A percentile compares a stretch with the other conserved stretches of the same genome.
Evolutionary conservation across 208 protist species (phyloP).

Genomic region (Leishmania amazonensis): DNA sequence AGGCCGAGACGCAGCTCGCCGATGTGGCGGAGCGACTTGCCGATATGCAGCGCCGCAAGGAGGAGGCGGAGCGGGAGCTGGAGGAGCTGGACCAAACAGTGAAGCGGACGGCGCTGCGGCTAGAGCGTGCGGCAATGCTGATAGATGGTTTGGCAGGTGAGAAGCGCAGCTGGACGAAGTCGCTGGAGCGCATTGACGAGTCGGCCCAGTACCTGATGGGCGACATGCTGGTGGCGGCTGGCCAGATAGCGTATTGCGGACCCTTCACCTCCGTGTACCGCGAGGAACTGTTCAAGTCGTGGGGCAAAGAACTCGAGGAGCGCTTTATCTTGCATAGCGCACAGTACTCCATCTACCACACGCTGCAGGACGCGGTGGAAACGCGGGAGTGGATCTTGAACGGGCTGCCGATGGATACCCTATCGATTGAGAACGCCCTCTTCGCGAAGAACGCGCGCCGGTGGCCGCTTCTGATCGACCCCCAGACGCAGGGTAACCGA

Average conservation of each 20-base stretch:
- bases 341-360: conserved; percentile 88
- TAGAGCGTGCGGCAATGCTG: conserved; percentile 95
- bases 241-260: conserved; percentile 96
- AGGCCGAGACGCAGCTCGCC: conserved; percentile 89
- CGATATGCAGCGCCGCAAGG: conserved; percentile 93
- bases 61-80: conserved; percentile 93
- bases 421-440: conserved; percentile 98
- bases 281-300: conserved; percentile 79
- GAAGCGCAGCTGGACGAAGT: conserved; percentile 93
- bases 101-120: conserved; percentile 93
- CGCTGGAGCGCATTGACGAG: conserved; percentile 88
- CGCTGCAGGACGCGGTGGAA: conserved; percentile 95
- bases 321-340: conserved; percentile 81
- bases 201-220: conserved; percentile 93
- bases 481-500: conserved; percentile 98
- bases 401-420: conserved; percentile 95
- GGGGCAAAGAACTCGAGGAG: conserved; percentile 79
- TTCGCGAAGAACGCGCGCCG: conserved; percentile 94
- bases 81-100: conserved; percentile 93
- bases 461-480: conserved; percentile 99
- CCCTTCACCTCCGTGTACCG: conserved; percentile 96
- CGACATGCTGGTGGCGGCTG: conserved; percentile 96
- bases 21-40: conserved; percentile 94
- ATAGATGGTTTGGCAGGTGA: conserved; percentile 97
- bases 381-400: conserved; percentile 95